Evolutionary conservation across 176 grass and related monocot genomes (phyloP).

Genomic region (Lolium multiflorum): DNA sequence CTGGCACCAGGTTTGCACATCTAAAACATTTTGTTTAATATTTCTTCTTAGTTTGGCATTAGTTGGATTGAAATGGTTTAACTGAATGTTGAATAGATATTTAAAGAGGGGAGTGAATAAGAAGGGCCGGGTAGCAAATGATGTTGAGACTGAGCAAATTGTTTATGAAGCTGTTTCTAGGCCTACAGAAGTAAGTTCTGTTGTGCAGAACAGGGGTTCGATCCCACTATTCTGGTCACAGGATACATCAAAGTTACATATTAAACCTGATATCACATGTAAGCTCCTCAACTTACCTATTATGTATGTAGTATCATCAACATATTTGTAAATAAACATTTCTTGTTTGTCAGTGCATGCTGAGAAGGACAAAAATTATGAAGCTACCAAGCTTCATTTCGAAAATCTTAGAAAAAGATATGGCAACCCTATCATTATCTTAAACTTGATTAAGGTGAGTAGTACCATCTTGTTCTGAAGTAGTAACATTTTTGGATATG

Average conservation of each 20-base stretch:
- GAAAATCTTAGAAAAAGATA: slow-evolving; percentile 86
- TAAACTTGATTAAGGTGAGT: slow-evolving; percentile 95
- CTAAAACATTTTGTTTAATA: slow-evolving; percentile 15
- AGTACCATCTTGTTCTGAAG: slow-evolving; percentile 28
- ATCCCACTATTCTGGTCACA: slow-evolving; percentile 98
- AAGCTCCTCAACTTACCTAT: slow-evolving; percentile 56
- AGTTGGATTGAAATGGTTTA: slow-evolving; percentile 33
- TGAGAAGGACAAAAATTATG: slow-evolving; percentile 70
- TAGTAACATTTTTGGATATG: slow-evolving; percentile 33
- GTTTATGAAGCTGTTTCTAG: slow-evolving; percentile 67
- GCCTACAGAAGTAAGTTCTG: slow-evolving; percentile 81
- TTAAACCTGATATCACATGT: slow-evolving; percentile 94
- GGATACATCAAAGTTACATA: slow-evolving; percentile 75
- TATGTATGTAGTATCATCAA: slow-evolving; percentile 33
- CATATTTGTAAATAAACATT: slow-evolving; percentile 13
- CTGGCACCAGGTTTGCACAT: slow-evolving; percentile 82
- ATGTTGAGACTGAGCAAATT: slow-evolving; percentile 97
- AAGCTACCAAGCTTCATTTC: slow-evolving; percentile 90
- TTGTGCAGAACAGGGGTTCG: slow-evolving; percentile 95
- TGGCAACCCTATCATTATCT: slow-evolving; percentile 91
- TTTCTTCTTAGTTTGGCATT: slow-evolving; percentile 3
- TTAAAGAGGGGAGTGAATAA: slow-evolving; percentile 92
- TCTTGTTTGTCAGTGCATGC: slow-evolving; percentile 65
- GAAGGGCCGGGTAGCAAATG: slow-evolving; percentile 95
- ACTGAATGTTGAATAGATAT: slow-evolving; percentile 58